Conservation (phyloP, 1,284 basidiomycete genomes). For the Cryptococcus sp. region DNA sequence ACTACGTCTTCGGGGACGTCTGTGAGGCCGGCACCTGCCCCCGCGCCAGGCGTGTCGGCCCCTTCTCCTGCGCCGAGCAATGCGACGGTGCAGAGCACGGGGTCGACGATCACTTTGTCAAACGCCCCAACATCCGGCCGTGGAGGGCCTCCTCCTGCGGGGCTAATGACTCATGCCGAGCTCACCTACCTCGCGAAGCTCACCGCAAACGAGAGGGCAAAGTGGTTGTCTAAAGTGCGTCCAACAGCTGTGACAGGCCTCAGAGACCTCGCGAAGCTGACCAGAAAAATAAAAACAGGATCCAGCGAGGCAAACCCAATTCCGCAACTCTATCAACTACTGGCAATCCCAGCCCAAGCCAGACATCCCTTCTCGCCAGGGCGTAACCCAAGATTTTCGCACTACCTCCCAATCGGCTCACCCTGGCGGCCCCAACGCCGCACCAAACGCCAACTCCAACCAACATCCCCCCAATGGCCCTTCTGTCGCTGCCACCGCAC, state of each 20-base stretch:
- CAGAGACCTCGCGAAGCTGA: background rate
- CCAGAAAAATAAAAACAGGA: constrained; percentile 6
- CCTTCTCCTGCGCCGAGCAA: background rate
- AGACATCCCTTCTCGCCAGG: background rate
- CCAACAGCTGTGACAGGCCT: background rate
- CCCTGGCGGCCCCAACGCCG: constrained; percentile 1
- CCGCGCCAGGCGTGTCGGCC: background rate
- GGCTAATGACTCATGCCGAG: constrained; percentile 5
- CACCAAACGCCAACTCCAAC: background rate
- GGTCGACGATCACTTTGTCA: background rate
- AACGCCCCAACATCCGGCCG: background rate
- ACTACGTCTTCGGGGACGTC: background rate
- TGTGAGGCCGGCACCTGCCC: background rate
- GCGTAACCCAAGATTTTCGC: background rate
- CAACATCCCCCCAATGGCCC: background rate
- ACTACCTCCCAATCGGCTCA: background rate
- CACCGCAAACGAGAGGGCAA: constrained; percentile 1
- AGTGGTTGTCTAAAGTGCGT: constrained; percentile 12
- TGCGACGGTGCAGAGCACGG: background rate
- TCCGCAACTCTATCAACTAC: constrained; percentile 12
- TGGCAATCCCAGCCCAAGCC: constrained; percentile 6
- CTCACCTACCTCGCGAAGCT: constrained; percentile 8
- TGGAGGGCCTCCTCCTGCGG: constrained; percentile 3
- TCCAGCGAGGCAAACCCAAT: constrained; percentile 6
- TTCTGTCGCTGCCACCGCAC: background rate